Base-by-base conservation (phyloP, 495 filamentous ascomycete genomes). In the Platismatia glauca region DNA sequence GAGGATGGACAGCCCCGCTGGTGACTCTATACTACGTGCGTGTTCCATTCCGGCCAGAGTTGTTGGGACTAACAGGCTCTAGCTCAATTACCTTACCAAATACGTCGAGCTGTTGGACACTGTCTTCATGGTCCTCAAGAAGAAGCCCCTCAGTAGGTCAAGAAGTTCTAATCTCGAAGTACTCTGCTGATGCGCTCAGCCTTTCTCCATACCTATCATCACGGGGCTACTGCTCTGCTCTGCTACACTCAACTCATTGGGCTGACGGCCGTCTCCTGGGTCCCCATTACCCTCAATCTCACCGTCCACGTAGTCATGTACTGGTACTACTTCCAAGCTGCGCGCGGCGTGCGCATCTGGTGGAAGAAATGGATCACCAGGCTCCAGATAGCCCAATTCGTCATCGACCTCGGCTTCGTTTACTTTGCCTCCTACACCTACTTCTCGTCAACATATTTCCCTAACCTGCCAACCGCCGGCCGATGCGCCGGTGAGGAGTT, bases 351-450 rank as follows among this genome's bases (percentile, higher is more conserved):
- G 55, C 79, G 80, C 57, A 81, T 84, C 65, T 82, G 78, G 81
- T 84, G 81, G 81, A 84, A 84, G 75, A 74, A 82, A 71, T 84
- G 78, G 72, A 82, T 84, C 62, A 84, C 81, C 43, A 74, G 76
- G 65, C 77, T 84, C 57, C 81, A 84, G 68, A 84, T 84, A 59
- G 68, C 78, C 43, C 81, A 84, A 69, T 84, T 84, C 70, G 74
- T 84, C 66, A 79, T 84, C 69, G 81, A 83, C 67, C 76, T 84
- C 31, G 80, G 84, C 68, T 95, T 95, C 76, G 88, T 96, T 74
- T 97, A 96, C 81, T 95, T 90, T 66, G 94, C 94, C 60, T 94
- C 92, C 38, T 97, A 90, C 77, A 96, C 88, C 61, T 96, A 95
- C 80, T 94, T 95, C 84, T 85, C 89, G 69, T 90, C 85, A 60